Percentiles rank a stretch among this genome's conserved stretches.
Conservation (phyloP, 75 land plant species). For the Isoetes taiwanensis region DNA sequence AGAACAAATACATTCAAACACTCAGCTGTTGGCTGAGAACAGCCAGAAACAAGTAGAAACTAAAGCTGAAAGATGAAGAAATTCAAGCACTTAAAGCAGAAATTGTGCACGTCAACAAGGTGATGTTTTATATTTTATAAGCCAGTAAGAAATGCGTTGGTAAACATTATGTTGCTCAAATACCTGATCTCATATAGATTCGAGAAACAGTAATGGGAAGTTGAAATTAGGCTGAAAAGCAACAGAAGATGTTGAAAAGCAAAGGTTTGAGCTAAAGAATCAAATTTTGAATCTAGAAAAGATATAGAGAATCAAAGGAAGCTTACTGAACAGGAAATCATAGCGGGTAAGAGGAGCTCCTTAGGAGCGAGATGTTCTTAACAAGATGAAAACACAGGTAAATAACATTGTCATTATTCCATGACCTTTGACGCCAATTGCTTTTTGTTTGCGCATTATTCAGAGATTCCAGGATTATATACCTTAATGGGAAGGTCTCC, state of each 20-base stretch:
- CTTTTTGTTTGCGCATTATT: too few relatives aligned
- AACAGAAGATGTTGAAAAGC: conserved; percentile 17
- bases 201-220: conserved; percentile 21
- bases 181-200: conserved; percentile 2
- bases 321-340: conserved; percentile 18
- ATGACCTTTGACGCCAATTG: too few relatives aligned
- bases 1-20: conserved; percentile 22
- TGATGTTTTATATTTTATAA: neutral
- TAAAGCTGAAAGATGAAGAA: conserved; percentile 24
- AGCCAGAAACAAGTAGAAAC: conserved; percentile 28
- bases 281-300: conserved; percentile 14
- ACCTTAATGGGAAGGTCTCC: too few relatives aligned
- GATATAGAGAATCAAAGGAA: conserved; percentile 18
- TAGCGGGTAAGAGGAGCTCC: conserved; percentile 20
- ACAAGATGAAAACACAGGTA: conserved; percentile 31
- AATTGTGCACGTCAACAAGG: conserved; percentile 21
- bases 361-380: conserved; percentile 25
- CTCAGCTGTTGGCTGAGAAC: conserved; percentile 21
- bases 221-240: conserved; percentile 13
- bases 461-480: too few relatives aligned
- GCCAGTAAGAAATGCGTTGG: neutral
- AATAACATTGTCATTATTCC: too few relatives aligned
- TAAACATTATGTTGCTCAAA: too few relatives aligned
- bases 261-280: conserved; percentile 8
- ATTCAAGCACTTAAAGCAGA: conserved; percentile 19